Percentiles rank a stretch among this genome's conserved stretches.
Evolutionary conservation across 345 rosid genomes (phyloP).

Genomic region (Gossypium sturtianum): DNA sequence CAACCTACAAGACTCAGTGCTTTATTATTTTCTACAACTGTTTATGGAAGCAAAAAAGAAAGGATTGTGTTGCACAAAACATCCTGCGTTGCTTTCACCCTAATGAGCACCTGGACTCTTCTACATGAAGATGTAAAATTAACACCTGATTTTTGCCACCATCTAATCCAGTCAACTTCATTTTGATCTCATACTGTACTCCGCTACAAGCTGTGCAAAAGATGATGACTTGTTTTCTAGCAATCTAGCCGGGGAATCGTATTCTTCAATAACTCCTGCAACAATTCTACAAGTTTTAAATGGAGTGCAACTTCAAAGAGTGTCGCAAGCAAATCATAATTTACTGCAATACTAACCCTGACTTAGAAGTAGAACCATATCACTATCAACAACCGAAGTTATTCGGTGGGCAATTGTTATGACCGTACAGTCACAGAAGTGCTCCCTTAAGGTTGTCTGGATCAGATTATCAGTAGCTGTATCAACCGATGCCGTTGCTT

Average conservation of each 20-base stretch:
- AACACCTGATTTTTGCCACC: neutral
- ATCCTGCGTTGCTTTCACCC: neutral
- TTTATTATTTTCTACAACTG: neutral
- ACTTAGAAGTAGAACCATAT: conserved; percentile 70
- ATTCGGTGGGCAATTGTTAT: conserved; percentile 82
- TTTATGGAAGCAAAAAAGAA: neutral
- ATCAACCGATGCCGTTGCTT: conserved; percentile 89
- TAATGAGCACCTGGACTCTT: neutral
- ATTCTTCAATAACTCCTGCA: conserved; percentile 66
- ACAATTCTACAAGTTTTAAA: neutral
- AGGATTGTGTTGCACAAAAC: neutral
- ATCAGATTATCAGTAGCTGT: conserved; percentile 79
- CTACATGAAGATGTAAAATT: neutral
- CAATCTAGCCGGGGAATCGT: conserved; percentile 55
- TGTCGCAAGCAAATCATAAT: too few species aligned
- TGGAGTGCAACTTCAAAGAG: neutral
- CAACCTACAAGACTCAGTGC: neutral
- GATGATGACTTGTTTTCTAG: conserved; percentile 63
- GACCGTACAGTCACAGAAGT: conserved; percentile 61
- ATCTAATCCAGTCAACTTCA: neutral
- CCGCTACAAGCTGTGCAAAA: conserved; percentile 68
- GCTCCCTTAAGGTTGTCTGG: conserved; percentile 63
- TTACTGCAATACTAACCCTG: conserved; percentile 37
- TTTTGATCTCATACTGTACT: conserved; percentile 44
- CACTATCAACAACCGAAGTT: conserved; percentile 78